Percentiles rank a stretch among this genome's conserved stretches.
phyloP scores from a whole-genome alignment of 805 yeast species.

The Yarrowia yakushimensis region DNA sequence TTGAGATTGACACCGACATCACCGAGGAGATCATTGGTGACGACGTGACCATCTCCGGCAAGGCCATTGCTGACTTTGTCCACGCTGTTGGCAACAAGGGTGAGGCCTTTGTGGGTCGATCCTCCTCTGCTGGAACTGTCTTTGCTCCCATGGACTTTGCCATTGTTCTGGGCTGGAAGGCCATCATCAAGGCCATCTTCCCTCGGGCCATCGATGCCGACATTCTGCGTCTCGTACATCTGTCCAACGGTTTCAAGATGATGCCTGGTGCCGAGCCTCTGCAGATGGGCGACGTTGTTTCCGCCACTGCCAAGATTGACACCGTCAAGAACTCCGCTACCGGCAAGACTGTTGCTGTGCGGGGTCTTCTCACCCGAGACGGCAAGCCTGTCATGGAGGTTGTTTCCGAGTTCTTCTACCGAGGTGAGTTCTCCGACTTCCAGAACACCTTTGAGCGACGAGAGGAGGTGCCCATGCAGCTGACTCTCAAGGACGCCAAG shows the following conservation, averaged over 20 bases:
- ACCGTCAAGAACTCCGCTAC: conserved; percentile 87
- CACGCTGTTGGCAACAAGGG: conserved; percentile 97
- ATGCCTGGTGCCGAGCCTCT: conserved; percentile 86
- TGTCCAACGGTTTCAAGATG: conserved; percentile 93
- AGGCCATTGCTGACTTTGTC: conserved; percentile 84
- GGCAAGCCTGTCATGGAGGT: conserved; percentile 86
- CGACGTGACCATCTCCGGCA: conserved; percentile 61
- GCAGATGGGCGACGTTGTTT: conserved; percentile 80
- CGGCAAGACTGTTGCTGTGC: conserved; percentile 94
- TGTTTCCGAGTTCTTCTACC: conserved; percentile 89
- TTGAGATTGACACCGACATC: conserved; percentile 61
- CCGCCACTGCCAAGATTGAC: conserved; percentile 77
- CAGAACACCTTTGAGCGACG: conserved; percentile 88
- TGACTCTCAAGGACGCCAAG: conserved; percentile 67
- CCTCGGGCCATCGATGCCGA: conserved; percentile 96
- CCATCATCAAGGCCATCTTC: conserved; percentile 97
- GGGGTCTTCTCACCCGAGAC: conserved; percentile 79
- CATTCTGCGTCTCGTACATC: conserved; percentile 85
- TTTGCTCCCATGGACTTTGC: conserved; percentile 99
- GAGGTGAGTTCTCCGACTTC: conserved; percentile 86
- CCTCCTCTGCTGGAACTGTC: conserved; percentile 61
- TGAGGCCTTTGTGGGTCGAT: conserved; percentile 89
- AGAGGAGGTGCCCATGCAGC: conserved; percentile 81
- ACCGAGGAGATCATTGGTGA: conserved; percentile 68
- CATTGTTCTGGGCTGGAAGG: conserved; percentile 97